A percentile compares a stretch with the other conserved stretches of the same genome.
Evolutionary conservation across 2,329 filamentous ascomycete genomes (phyloP).

Genomic region (Fusarium poae): DNA sequence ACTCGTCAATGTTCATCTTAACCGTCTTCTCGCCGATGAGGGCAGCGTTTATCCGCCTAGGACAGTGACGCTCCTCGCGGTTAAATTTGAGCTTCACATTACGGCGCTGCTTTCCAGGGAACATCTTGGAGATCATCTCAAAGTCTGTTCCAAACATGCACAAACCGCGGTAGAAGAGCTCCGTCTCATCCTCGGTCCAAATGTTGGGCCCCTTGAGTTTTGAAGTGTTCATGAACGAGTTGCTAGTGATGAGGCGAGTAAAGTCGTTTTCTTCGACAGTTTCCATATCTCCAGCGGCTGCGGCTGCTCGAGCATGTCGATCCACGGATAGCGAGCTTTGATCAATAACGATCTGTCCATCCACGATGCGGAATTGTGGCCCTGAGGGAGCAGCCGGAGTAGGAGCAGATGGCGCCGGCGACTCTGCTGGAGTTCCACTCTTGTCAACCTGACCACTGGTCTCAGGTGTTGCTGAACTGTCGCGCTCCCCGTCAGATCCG

Average conservation of each 20-base stretch:
- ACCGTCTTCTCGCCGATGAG: conserved; percentile 71
- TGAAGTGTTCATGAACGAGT: conserved; percentile 72
- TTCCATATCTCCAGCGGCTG: conserved; percentile 65
- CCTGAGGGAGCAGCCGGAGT: conserved; percentile 55
- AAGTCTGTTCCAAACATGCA: conserved; percentile 87
- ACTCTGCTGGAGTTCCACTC: conserved; percentile 44
- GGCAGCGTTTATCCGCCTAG: conserved; percentile 72
- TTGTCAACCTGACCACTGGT: conserved; percentile 35
- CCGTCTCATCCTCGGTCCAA: conserved; percentile 79
- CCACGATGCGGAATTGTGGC: conserved; percentile 72
- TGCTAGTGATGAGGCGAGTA: conserved; percentile 76
- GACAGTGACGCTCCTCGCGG: conserved; percentile 78
- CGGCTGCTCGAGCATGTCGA: conserved; percentile 72
- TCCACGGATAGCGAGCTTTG: conserved; percentile 76
- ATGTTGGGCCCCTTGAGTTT: conserved; percentile 73
- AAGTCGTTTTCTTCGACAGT: conserved; percentile 84
- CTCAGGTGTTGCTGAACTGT: conserved; percentile 43
- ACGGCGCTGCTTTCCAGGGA: conserved; percentile 76
- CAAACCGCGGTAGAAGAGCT: conserved; percentile 81
- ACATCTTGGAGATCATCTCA: conserved; percentile 81
- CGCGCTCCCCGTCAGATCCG: conserved; percentile 45
- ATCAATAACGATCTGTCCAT: conserved; percentile 80
- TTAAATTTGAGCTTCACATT: conserved; percentile 87
- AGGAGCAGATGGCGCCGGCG: conserved; percentile 44
- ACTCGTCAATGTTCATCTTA: conserved; percentile 71